A percentile compares a stretch with the other conserved stretches of the same genome.
phyloP scores from a whole-genome alignment of 148 eudicot species.

The Chenopodium quinoa region DNA sequence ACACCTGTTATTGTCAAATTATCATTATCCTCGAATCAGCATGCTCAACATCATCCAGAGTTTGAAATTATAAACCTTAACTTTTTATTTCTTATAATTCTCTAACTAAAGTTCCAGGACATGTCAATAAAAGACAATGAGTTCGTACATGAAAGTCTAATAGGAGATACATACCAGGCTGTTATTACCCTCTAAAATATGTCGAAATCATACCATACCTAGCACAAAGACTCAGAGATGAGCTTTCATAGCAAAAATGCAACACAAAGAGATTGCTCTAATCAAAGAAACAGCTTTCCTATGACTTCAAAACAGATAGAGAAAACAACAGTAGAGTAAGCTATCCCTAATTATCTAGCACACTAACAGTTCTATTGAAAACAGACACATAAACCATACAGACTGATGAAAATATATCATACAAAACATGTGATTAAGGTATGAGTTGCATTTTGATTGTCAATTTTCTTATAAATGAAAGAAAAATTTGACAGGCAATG shows the following conservation, averaged over 20 bases:
- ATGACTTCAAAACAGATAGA: neutral
- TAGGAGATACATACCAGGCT: neutral
- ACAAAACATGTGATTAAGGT: neutral
- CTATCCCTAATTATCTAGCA: too few relatives aligned
- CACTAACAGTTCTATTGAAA: too few relatives aligned
- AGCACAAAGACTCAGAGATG: neutral
- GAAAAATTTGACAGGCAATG: neutral
- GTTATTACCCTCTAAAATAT: neutral
- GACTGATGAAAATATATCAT: neutral
- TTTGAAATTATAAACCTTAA: neutral
- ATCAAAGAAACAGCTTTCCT: neutral
- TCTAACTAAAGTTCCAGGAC: neutral
- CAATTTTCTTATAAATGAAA: neutral
- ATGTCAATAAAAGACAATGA: too few relatives aligned
- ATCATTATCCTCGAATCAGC: too few relatives aligned
- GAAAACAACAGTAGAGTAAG: neutral
- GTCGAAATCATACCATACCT: neutral
- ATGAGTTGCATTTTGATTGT: neutral
- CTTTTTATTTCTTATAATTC: neutral
- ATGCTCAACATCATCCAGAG: neutral
- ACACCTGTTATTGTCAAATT: too few relatives aligned
- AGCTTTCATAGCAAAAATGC: neutral
- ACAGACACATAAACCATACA: too few relatives aligned
- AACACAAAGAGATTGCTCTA: neutral
- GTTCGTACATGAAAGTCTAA: neutral